A percentile compares a stretch with the other conserved stretches of the same genome.
These are phyloP conservation scores for Micractinium conductrix DNA, from an alignment of 139 green algal species.

Conservation along the genomic window DNA sequence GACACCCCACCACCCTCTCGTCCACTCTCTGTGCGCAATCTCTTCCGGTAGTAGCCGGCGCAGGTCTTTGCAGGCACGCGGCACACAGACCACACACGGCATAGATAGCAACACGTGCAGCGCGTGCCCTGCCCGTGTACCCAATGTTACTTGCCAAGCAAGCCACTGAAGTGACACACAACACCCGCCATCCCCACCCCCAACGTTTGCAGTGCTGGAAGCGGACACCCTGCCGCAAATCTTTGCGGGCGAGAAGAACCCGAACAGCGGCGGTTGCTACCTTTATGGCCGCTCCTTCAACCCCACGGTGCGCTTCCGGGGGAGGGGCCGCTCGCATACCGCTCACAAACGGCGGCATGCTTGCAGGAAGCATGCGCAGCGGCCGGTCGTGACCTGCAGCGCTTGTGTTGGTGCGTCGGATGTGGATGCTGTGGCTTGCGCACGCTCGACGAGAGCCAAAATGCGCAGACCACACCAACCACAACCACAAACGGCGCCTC, in stretches of 20 bases:
- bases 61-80: background rate
- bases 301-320: constrained; percentile 68
- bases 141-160: background rate
- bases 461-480: too few relatives aligned
- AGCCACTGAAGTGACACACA: background rate
- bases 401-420: too few relatives aligned
- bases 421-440: too few relatives aligned
- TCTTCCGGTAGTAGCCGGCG: background rate
- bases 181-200: background rate
- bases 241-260: constrained; percentile 43
- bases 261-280: constrained; percentile 58
- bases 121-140: background rate
- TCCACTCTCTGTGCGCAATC: too few relatives aligned
- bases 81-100: too few relatives aligned
- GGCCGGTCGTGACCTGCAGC: too few relatives aligned
- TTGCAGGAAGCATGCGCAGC: too few relatives aligned
- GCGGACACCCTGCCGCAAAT: constrained; percentile 61
- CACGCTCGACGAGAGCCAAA: too few relatives aligned
- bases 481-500: too few relatives aligned
- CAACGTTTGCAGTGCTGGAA: constrained; percentile 50
- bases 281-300: constrained; percentile 75
- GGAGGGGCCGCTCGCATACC: too few relatives aligned
- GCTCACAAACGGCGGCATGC: too few relatives aligned
- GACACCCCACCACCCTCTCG: too few relatives aligned
- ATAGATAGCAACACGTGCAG: background rate